phyloP scores from a whole-genome alignment of 345 rosid genomes.

The Toxicodendron radicans region DNA sequence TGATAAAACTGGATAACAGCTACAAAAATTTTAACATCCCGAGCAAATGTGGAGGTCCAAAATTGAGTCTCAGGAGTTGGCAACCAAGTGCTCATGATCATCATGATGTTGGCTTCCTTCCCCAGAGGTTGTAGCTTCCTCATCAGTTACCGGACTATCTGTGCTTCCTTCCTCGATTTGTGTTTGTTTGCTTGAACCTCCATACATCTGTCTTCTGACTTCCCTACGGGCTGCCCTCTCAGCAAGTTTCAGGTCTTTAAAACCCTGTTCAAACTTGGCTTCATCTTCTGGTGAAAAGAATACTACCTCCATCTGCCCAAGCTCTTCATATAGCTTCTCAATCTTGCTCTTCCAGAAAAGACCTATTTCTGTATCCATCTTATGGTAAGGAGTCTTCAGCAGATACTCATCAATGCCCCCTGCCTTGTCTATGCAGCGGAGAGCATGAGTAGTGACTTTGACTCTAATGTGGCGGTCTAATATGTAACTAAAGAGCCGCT shows the following conservation, averaged over 20 bases:
- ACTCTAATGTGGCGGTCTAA: conserved; percentile 84
- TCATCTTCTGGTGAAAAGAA: conserved; percentile 77
- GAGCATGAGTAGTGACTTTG: conserved; percentile 90
- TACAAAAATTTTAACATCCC: conserved; percentile 10
- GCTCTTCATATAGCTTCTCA: conserved; percentile 83
- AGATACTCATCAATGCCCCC: conserved; percentile 98
- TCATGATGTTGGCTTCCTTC: conserved; percentile 35
- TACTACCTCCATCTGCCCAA: conserved; percentile 71
- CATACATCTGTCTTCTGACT: conserved; percentile 55
- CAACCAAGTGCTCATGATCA: conserved; percentile 41
- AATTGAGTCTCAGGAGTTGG: conserved; percentile 31
- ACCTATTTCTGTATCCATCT: conserved; percentile 95
- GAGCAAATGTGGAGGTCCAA: conserved; percentile 11
- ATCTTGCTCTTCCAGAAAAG: conserved; percentile 89
- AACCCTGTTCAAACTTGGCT: conserved; percentile 71
- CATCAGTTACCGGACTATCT: conserved; percentile 14
- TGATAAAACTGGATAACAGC: background rate
- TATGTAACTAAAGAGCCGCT: conserved; percentile 89
- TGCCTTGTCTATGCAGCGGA: conserved; percentile 96
- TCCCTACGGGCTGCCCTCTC: conserved; percentile 67
- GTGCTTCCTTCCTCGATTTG: conserved; percentile 30
- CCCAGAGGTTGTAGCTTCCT: conserved; percentile 11
- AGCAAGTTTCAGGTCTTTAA: conserved; percentile 68
- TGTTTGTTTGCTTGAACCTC: conserved; percentile 35
- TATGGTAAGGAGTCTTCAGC: conserved; percentile 87